Evolutionary conservation across 257 asterid genomes (phyloP), one percentile per base, ranked within the genome.

Genomic region (Oldenlandia corymbosa): DNA sequence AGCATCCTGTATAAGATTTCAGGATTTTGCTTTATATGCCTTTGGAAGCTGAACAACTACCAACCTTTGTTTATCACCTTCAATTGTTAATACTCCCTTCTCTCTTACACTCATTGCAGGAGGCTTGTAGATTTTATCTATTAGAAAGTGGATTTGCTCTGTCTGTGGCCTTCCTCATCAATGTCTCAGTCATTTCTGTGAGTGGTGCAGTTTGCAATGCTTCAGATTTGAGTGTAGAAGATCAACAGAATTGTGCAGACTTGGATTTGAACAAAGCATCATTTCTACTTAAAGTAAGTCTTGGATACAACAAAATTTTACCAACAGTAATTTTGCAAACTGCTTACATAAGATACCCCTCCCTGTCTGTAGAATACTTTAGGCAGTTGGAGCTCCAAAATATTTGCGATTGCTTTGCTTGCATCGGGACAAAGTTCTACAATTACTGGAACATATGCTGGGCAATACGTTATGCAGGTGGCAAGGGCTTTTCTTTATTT

Each of bases 381-480:
- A 32, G 97, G 97, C 57, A 83, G 69, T 71, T 87, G 99, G 99
- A 90, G 97, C 73, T 93, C 97, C 61, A 93, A 93, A 85, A 82
- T 93, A 65, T 93, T 90, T 62, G 97, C 97, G 24, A 65, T 93
- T 77, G 99, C 99, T 28, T 85, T 93, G 76, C 84, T 90, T 69
- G 97, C 99, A 45, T 93, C 99, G 1, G 99, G 97, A 24, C 97
- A 89, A 81, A 93, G 97, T 73, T 93, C 97, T 27, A 93, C 99
- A 30, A 90, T 93, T 60, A 93, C 99, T 36, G 99, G 99, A 67
- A 93, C 99, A 5, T 87, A 93, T 46, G 99, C 97, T 6, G 99
- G 99, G 36, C 97, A 93, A 73, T 93, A 89, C 53, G 97, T 93
- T 61, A 93, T 90, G 99, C 99, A 93, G 96, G 99, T 83, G 31